Conservation (phyloP, 2,329 filamentous ascomycete genomes). For the Monosporascus sp. region DNA sequence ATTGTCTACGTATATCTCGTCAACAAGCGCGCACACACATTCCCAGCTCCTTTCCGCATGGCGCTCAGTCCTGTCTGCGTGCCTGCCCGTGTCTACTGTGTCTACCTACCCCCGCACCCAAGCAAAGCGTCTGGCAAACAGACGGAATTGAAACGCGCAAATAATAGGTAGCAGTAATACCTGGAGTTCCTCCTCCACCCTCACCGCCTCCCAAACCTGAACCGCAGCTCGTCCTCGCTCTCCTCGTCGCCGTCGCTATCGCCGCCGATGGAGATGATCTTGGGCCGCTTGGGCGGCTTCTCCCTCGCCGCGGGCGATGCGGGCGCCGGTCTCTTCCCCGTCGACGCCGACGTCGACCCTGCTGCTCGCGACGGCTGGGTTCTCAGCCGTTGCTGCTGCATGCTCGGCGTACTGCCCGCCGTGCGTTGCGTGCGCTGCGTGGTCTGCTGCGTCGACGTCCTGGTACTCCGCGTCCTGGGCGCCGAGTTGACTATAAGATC, state of each 20-base stretch:
- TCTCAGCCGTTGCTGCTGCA: conserved; percentile 13
- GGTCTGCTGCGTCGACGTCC: conserved; percentile 24
- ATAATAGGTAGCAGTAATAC: too few relatives aligned
- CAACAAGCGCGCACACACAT: too few relatives aligned
- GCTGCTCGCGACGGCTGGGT: conserved; percentile 17
- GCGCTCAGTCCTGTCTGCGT: not conserved
- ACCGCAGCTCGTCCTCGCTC: conserved; percentile 53
- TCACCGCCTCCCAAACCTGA: conserved; percentile 49
- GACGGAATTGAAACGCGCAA: too few relatives aligned
- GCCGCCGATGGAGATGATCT: conserved; percentile 16
- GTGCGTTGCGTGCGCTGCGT: conserved; percentile 13
- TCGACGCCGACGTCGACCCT: conserved; percentile 17
- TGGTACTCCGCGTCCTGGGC: conserved; percentile 26
- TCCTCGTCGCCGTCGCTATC: conserved; percentile 32
- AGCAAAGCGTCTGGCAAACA: too few relatives aligned
- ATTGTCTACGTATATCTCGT: too few relatives aligned
- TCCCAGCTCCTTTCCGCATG: too few relatives aligned
- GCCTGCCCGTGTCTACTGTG: not conserved
- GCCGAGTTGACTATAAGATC: not conserved
- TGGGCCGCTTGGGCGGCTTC: conserved; percentile 31
- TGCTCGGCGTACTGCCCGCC: conserved; percentile 12
- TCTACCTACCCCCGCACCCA: too few relatives aligned
- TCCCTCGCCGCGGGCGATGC: conserved; percentile 28
- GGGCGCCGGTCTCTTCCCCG: conserved; percentile 26
- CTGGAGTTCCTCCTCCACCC: not conserved